Evolutionary conservation across 1,284 basidiomycete genomes (phyloP), one percentile per base, ranked within the genome.

Genomic region (Fistulinella staudtii): DNA sequence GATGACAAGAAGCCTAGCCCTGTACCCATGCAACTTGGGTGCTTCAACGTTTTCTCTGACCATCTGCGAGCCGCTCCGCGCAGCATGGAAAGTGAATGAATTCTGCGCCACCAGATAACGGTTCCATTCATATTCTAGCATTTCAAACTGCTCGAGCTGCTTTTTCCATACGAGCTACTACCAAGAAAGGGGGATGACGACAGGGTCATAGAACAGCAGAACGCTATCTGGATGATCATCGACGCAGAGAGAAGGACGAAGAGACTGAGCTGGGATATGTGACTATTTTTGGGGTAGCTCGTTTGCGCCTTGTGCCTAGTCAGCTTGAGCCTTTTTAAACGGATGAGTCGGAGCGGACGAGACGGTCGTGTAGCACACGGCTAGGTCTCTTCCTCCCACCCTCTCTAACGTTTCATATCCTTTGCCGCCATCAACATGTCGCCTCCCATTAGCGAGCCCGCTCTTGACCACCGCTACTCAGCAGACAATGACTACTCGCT

Each of bases 211-310:
- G 27, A 39, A 37, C 39, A 27, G 50, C 31, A 30, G 46, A 31
- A 36, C 18, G 43, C 37, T 39, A 39, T 43, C 46, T 47, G 33
- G 28, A 35, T 34, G 50, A 64, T 56, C 56, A 45, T 46, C 47
- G 53, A 54, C 46, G 51, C 51, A 53, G 35, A 31, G 20, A 37
- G 27, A 22, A 34, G 41, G 47, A 54, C 21, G 44, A 41, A 41
- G 34, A 54, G 37, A 57, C 45, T 58, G 36, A 39, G 14, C 23
- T 36, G 35, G 28, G 36, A 42, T 34, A 53, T 55, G 56, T 63
- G 57, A 62, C 50, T 49, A 58, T 58, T 58, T 65, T 61, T 43
- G 57, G 61, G 58, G 45, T 4, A 17, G 28, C 61, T 63, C 57
- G 55, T 60, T n/a, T 65, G 58, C 46, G 27, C 18, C 42, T 35